Conservation (phyloP, 2,329 filamentous ascomycete species). For the Coniochaeta sp. region DNA sequence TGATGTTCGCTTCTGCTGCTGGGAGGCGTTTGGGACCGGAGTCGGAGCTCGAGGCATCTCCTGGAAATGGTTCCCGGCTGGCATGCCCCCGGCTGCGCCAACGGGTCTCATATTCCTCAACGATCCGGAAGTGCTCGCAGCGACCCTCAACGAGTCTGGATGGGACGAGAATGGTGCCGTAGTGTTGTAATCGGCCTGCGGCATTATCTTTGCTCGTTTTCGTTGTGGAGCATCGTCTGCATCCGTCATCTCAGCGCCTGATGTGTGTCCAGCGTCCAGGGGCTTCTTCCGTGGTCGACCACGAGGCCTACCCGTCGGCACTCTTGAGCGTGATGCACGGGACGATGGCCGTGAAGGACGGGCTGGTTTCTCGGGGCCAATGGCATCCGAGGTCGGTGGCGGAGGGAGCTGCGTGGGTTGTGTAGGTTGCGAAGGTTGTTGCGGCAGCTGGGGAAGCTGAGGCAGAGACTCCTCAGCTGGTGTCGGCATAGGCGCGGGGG, state of each 20-base stretch:
- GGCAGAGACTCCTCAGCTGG: background rate
- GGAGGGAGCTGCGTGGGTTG: conserved; percentile 11
- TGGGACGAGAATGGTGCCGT: conserved; percentile 63
- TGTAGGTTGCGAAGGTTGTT: conserved; percentile 4
- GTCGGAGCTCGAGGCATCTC: conserved; percentile 72
- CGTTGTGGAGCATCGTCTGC: conserved; percentile 52
- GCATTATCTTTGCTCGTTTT: conserved; percentile 70
- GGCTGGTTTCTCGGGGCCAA: conserved; percentile 24
- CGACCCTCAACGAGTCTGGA: conserved; percentile 77
- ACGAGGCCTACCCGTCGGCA: conserved; percentile 46
- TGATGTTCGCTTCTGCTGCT: conserved; percentile 22
- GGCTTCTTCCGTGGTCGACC: conserved; percentile 50
- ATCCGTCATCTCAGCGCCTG: conserved; percentile 62
- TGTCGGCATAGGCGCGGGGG: conserved; percentile 3
- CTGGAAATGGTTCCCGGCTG: conserved; percentile 50
- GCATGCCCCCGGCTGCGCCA: conserved; percentile 35
- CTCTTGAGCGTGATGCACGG: conserved; percentile 42
- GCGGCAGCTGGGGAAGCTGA: background rate
- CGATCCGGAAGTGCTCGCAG: conserved; percentile 83
- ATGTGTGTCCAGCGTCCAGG: conserved; percentile 52
- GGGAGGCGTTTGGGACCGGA: conserved; percentile 53
- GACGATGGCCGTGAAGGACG: conserved; percentile 50
- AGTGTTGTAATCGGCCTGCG: conserved; percentile 49
- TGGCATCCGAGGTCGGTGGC: conserved; percentile 1
- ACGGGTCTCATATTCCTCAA: conserved; percentile 77